Evolutionary conservation across 2,329 filamentous ascomycete species (phyloP), one percentile per base, ranked within the genome.

Genomic region (Leptographium wingfieldii): DNA sequence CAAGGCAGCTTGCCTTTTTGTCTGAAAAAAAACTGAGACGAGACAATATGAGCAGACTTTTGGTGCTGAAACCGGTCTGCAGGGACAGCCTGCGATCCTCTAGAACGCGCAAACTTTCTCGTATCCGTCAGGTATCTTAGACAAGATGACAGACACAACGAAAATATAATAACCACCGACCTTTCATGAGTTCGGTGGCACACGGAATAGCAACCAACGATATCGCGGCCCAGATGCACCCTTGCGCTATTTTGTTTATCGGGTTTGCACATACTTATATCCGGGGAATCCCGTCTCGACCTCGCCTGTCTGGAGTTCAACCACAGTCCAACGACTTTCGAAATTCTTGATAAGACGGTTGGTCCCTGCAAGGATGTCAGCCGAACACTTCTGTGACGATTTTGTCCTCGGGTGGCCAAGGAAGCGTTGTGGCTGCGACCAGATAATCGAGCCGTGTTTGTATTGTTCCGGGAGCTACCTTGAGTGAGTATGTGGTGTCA

Each of bases 401-500:
- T 63, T 64, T 51, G 63, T 65, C 38, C 60, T 58, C 22, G 63
- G 63, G 5, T 65, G 61, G 61, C 60, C 63, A 3, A 49, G 19
- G 11, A 64, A 62, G 22, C 38, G 51, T 29, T 65, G 64, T 22
- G 64, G 64, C 3, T 65, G 64, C 11, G 16, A 55, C 1, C 63
- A 60, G 43, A 40, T 65, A 11, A 64, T 65, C 35, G 63, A 62
- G 16, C 55, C 53, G 1, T 65, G 64, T 53, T 33, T 56, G 1
- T 51, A 62, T 52, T 65, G 64, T 58, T 61, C 61, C 16, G 64
- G 64, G 14, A 65, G 64, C 58, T 65, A 59, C 14, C 54, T 55
- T 6, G 60, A 57, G 64, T 65, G 31, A 48, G 64, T 61, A 11
- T 14, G 3, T 6, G n/a, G 33, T 5, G 10, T 12, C 19, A 1